phyloP scores from a whole-genome alignment of 257 asterid genomes.

The Solanum appendiculatum region DNA sequence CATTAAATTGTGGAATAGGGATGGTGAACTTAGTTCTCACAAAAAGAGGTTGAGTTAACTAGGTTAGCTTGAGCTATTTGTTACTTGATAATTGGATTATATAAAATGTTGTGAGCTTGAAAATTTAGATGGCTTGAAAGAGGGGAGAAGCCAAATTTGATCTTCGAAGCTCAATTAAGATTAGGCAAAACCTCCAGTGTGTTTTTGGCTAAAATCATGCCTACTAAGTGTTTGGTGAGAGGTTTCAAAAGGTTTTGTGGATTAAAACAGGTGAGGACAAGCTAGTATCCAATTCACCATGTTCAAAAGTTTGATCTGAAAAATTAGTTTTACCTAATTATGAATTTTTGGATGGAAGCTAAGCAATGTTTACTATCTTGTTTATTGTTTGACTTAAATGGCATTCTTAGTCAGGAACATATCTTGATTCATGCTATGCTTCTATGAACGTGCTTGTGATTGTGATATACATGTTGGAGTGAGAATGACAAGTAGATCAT shows the following conservation, averaged over 20 bases:
- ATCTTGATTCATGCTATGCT: neutral
- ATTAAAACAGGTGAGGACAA: neutral
- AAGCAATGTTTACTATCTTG: neutral
- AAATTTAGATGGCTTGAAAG: neutral
- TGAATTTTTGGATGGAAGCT: neutral
- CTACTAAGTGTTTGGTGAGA: neutral
- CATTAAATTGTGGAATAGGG: neutral
- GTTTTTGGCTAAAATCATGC: too few species aligned
- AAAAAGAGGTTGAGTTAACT: neutral
- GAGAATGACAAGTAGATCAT: neutral
- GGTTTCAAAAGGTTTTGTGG: neutral
- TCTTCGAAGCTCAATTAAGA: neutral
- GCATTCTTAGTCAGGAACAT: neutral
- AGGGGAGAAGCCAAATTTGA: neutral
- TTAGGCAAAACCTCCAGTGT: too few species aligned
- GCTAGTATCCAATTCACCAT: neutral
- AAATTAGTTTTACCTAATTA: neutral
- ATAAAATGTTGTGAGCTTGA: neutral
- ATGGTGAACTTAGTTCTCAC: neutral
- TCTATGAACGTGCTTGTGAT: neutral
- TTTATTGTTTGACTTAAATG: neutral
- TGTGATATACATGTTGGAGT: neutral
- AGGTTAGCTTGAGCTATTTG: neutral
- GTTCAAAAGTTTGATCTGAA: neutral
- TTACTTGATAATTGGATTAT: neutral